Conservation (phyloP, 2,329 filamentous ascomycete genomes). For the Aureobasidium namibiae region DNA sequence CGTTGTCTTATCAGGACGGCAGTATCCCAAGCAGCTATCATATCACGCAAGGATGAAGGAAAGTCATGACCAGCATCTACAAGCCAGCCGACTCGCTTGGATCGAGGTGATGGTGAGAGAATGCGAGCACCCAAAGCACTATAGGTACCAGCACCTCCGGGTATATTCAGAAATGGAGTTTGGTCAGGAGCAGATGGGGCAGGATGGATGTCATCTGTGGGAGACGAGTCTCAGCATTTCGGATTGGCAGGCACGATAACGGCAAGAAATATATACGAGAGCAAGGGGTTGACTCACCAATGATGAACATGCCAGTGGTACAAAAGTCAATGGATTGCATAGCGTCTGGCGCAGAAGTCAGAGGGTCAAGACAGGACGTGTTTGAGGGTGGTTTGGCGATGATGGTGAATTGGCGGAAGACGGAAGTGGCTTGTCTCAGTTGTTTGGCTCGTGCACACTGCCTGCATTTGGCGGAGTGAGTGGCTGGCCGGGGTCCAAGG, state of each 20-base stretch:
- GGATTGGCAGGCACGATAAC: background rate
- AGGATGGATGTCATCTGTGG: conserved; percentile 83
- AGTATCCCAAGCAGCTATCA: conserved; percentile 69
- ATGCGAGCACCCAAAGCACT: conserved; percentile 82
- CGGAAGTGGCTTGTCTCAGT: conserved; percentile 6
- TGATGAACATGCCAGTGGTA: conserved; percentile 57
- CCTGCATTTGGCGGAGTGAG: background rate
- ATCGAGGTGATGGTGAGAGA: conserved; percentile 65
- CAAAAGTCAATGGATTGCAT: conserved; percentile 42
- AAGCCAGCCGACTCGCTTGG: conserved; percentile 74
- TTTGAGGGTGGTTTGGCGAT: background rate
- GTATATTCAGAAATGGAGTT: conserved; percentile 57
- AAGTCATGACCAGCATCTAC: conserved; percentile 88
- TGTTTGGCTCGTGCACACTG: conserved; percentile 8
- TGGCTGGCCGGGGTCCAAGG: background rate
- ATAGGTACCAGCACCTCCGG: conserved; percentile 86
- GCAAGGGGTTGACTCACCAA: conserved; percentile 35
- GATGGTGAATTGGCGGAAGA: background rate
- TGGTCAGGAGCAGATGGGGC: conserved; percentile 51
- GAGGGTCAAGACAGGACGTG: background rate
- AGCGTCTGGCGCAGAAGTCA: background rate
- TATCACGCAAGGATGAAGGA: conserved; percentile 53
- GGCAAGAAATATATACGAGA: background rate
- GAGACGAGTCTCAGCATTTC: conserved; percentile 2
- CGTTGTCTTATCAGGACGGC: conserved; percentile 61